A percentile compares a stretch with the other conserved stretches of the same genome.
These are phyloP conservation scores for Fraxinus nigra DNA, from an alignment of 305 asterid species.

Conservation along the genomic window DNA sequence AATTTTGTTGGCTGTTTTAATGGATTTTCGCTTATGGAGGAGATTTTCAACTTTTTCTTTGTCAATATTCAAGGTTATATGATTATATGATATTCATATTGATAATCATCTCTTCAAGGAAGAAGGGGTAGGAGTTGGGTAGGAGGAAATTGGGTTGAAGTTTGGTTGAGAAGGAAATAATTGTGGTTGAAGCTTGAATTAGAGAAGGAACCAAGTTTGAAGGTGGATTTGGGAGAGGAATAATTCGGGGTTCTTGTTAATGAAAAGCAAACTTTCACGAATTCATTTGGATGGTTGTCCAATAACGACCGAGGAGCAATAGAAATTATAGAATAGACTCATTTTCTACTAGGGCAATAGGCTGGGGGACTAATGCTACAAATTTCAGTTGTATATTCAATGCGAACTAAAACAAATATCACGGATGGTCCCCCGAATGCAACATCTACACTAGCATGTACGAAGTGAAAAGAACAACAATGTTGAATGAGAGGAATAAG, in stretches of 20 bases:
- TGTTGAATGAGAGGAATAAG: background rate
- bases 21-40: background rate
- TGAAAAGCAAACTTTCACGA: background rate
- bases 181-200: background rate
- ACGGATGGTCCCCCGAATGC: background rate
- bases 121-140: background rate
- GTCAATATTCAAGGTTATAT: background rate
- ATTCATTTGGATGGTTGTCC: background rate
- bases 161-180: background rate
- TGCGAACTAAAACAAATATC: background rate
- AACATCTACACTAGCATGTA: background rate
- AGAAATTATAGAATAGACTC: background rate
- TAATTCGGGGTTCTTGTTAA: background rate
- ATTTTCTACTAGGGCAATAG: background rate
- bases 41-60: background rate
- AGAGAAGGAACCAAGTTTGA: background rate
- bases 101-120: background rate
- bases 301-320: background rate
- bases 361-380: background rate
- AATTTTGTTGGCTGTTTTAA: background rate
- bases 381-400: background rate
- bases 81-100: background rate
- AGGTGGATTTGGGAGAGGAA: background rate
- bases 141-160: background rate
- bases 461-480: constrained; percentile 13